Evolutionary conservation across 257 asterid species (phyloP), one percentile per base, ranked within the genome.

Genomic region (Jacaranda mimosifolia): DNA sequence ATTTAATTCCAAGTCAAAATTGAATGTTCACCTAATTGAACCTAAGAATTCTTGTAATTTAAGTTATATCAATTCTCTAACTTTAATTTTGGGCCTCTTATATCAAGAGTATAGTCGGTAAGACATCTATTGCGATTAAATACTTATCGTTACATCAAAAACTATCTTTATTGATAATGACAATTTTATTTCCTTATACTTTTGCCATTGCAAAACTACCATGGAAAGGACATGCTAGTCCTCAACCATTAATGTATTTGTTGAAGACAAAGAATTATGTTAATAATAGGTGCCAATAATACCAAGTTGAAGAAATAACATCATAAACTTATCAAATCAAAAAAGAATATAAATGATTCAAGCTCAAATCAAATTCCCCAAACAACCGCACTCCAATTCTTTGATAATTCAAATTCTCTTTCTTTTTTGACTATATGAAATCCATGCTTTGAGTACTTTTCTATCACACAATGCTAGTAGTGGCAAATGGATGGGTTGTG

Each of bases 271-370:
- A 26, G 32, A 26, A 26, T 48, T 3, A 48, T 8, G 13, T 48
- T 8, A 48, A 11, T 6, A 53, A 26, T 14, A 53, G 13, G 21
- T 7, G 57, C 62, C 46, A 53, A 72, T 15, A 53, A 15, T 53
- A 64, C 56, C 36, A 73, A 63, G 75, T 11, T 63, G 40, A 21
- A 15, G 14, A 60, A 62, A 60, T 14, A 66, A 57, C 9, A 17
- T 32, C 66, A 40, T 57, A 73, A 21, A 7, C 45, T 67, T 38
- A 73, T 74, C 52, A 4, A 3, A 6, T 52, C 15, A 26, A 26
- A 26, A 26, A 26, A 26, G 32, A 26, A 26, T 26, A 26, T 26
- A 2, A 26, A 4, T 52, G 57, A 52, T 48, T 9, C 55, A 48
- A 48, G 13, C 55, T 26, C 32, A 26, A 26, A 26, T 26, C 32